Conservation (phyloP, 73 alveolate species). For the Loxodes magnus region DNA sequence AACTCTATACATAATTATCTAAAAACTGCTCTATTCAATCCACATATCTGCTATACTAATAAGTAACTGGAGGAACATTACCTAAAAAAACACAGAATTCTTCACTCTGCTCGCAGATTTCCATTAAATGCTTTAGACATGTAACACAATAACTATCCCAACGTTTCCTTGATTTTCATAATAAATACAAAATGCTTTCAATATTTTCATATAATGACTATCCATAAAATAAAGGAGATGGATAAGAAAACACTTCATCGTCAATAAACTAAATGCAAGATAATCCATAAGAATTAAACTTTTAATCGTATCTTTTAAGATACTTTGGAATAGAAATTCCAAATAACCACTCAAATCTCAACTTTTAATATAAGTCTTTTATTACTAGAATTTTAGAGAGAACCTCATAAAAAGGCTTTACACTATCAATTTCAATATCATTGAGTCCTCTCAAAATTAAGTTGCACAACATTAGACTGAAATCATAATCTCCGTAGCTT, state of each 20-base stretch:
- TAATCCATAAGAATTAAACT: not conserved
- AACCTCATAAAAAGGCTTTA: conserved; percentile 35
- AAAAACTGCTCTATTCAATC: conserved; percentile 49
- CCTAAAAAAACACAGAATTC: conserved; percentile 20
- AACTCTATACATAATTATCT: not conserved
- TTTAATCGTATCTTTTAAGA: not conserved
- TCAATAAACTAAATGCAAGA: conserved; percentile 1
- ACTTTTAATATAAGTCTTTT: conserved; percentile 22
- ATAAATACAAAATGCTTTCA: not conserved
- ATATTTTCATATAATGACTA: not conserved
- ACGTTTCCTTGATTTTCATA: not conserved
- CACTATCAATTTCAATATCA: conserved; percentile 20
- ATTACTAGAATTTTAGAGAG: conserved; percentile 28
- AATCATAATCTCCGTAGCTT: conserved; percentile 22
- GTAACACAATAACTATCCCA: conserved; percentile 11
- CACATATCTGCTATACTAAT: conserved; percentile 27
- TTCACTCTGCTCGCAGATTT: not conserved
- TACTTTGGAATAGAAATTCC: conserved; percentile 18
- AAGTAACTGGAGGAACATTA: conserved; percentile 36
- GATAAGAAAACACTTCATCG: conserved; percentile 9
- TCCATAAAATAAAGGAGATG: not conserved
- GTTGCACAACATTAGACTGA: too few relatives aligned
- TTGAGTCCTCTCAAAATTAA: conserved; percentile 29
- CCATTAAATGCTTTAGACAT: not conserved
- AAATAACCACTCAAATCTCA: conserved; percentile 44